phyloP scores from a whole-genome alignment of 306 rosid species.

The Ceratonia siliqua region DNA sequence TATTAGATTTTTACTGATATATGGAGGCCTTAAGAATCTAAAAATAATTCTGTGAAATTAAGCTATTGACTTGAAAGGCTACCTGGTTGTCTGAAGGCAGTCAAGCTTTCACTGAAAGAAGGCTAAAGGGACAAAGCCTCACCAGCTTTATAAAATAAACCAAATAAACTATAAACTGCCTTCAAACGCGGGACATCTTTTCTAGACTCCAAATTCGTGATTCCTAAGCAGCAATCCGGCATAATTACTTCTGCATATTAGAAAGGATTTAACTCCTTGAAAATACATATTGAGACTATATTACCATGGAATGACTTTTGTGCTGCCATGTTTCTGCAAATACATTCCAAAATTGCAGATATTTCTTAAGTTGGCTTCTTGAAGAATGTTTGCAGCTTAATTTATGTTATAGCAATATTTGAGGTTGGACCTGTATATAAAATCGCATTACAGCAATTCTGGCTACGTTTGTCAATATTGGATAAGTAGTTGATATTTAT shows the following conservation, averaged over 20 bases:
- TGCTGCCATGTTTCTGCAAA: not conserved
- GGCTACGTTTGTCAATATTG: slow-evolving; percentile 12
- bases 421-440: slow-evolving; percentile 15
- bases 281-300: not conserved
- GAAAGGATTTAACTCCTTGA: not conserved
- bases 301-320: slow-evolving; percentile 19
- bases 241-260: slow-evolving; percentile 2
- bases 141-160: not conserved
- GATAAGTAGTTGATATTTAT: slow-evolving; percentile 3
- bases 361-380: slow-evolving; percentile 7
- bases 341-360: not conserved
- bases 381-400: not conserved
- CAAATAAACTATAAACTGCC: not conserved
- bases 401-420: not conserved
- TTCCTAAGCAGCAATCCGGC: not conserved
- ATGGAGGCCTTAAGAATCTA: not conserved
- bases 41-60: not conserved
- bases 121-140: not conserved
- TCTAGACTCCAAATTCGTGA: not conserved
- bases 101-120: not conserved
- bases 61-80: not conserved
- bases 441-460: slow-evolving; percentile 7
- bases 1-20: not conserved
- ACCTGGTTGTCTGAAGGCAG: not conserved
- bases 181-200: not conserved